Conservation (phyloP, 1,284 basidiomycete genomes). For the Mycena sp. region DNA sequence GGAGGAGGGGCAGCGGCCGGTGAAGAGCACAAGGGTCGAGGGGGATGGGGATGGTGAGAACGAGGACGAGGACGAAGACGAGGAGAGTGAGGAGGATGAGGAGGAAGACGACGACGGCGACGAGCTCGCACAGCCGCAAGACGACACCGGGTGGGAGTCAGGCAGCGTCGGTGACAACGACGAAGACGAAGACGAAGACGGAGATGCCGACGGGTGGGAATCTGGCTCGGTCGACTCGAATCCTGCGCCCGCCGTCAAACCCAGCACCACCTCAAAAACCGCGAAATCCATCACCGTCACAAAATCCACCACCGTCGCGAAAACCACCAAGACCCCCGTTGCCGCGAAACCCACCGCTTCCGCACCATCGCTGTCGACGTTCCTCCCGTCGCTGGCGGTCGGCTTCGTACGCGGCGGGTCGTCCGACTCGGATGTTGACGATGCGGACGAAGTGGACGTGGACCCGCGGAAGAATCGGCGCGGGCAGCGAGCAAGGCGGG, state of each 20-base stretch:
- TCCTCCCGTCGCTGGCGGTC: conserved; percentile 88
- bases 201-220: conserved; percentile 50
- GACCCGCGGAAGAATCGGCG: conserved; percentile 84
- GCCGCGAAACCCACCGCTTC: background rate
- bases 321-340: background rate
- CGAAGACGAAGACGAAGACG: conserved; percentile 45
- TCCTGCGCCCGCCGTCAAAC: conserved; percentile 14
- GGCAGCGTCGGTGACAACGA: conserved; percentile 55
- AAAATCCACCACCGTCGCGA: background rate
- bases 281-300: background rate
- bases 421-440: conserved; percentile 77
- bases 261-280: background rate
- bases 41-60: conserved; percentile 38
- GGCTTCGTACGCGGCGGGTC: conserved; percentile 87
- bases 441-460: conserved; percentile 60
- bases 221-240: conserved; percentile 43
- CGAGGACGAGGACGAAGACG: conserved; percentile 31
- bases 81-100: conserved; percentile 40
- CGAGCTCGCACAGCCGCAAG: conserved; percentile 37
- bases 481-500: conserved; percentile 90
- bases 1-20: conserved; percentile 22
- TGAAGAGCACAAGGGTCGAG: conserved; percentile 36
- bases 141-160: conserved; percentile 68
- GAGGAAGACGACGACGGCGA: conserved; percentile 35
- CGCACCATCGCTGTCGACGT: conserved; percentile 41